phyloP scores from a whole-genome alignment of 2,329 filamentous ascomycete genomes.

The Monosporascus sp. region DNA sequence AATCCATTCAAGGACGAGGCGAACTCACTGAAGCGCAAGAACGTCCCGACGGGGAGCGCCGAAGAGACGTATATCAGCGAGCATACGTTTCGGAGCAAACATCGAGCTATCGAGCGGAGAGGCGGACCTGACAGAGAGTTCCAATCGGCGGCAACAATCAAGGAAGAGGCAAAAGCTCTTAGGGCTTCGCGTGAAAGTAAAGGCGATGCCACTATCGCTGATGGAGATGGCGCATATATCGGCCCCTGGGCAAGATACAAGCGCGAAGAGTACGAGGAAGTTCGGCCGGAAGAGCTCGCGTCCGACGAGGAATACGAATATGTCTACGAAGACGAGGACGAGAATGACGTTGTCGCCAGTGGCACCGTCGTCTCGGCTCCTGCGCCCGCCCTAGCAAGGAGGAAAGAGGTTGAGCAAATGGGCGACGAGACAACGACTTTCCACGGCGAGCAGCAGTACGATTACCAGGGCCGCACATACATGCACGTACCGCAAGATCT shows the following conservation, averaged over 20 bases:
- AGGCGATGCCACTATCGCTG: constrained; percentile 75
- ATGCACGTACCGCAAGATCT: constrained; percentile 96
- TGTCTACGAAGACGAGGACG: constrained; percentile 67
- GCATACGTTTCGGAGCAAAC: constrained; percentile 80
- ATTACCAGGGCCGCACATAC: constrained; percentile 93
- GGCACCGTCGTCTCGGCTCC: constrained; percentile 56
- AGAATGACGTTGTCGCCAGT: constrained; percentile 63
- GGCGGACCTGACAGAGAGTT: constrained; percentile 53
- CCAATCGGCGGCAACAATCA: constrained; percentile 51
- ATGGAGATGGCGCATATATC: constrained; percentile 82
- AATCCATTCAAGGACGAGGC: constrained; percentile 69
- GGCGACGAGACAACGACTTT: constrained; percentile 81
- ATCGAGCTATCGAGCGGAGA: constrained; percentile 72
- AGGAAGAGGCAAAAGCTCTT: constrained; percentile 64
- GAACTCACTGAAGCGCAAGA: constrained; percentile 66
- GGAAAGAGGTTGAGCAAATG: constrained; percentile 53
- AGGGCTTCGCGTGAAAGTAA: constrained; percentile 76
- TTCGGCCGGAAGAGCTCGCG: constrained; percentile 69
- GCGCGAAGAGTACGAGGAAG: constrained; percentile 66
- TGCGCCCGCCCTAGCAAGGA: constrained; percentile 44
- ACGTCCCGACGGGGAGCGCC: constrained; percentile 77
- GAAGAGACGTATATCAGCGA: constrained; percentile 88
- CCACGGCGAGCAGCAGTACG: constrained; percentile 74
- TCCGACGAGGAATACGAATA: constrained; percentile 76
- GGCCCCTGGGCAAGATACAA: constrained; percentile 91